Evolutionary conservation across 352 stramenopile genomes (phyloP), one percentile per base, ranked within the genome.

Genomic region (Phytopythium montanum): DNA sequence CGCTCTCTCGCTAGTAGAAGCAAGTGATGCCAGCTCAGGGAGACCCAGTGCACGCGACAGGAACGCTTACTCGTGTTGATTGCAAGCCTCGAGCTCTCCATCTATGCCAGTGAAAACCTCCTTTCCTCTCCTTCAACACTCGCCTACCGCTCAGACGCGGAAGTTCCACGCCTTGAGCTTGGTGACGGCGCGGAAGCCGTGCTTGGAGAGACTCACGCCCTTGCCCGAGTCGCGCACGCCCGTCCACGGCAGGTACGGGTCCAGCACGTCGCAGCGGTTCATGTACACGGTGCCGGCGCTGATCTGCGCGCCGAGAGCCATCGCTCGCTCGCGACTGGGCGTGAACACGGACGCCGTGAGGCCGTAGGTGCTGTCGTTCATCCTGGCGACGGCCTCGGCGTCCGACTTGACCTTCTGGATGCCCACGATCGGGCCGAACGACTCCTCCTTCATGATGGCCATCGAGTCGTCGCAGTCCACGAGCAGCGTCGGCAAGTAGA

Each of bases 141-240:
- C 13, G 21, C 26, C 18, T 18, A 6, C 16, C 14, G 23, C 34
- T 42, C 81, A 88, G 42, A 87, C 77, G 51, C 79, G 76, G 60
- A 87, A 89, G 71, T 87, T 89, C 79, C 79, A 89, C 76, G 76
- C 67, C 76, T 93, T 93, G n/a, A 92, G 72, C 68, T 87, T 79
- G 36, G 82, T 92, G 58, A 94, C 72, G 7, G 72, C 76, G 58
- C 72, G 70, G 69, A 95, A 94, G 59, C 85, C 87, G 56, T 91
- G 78, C 66, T 92, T 88, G 54, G 85, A 94, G 41, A 95, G 79
- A 29, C 79, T 92, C 42, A 78, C 72, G 19, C 87, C 87, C 65
- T 94, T 94, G 56, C 87, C 87, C 44, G 87, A 86, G 65, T 92
- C 74, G 48, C 85, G 86, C 39, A 79, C 60, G 29, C 87, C 87